Evolutionary conservation across 768 basidiomycete genomes (phyloP), one percentile per base, ranked within the genome.

Genomic region (Hygrophoropsis aurantiaca): DNA sequence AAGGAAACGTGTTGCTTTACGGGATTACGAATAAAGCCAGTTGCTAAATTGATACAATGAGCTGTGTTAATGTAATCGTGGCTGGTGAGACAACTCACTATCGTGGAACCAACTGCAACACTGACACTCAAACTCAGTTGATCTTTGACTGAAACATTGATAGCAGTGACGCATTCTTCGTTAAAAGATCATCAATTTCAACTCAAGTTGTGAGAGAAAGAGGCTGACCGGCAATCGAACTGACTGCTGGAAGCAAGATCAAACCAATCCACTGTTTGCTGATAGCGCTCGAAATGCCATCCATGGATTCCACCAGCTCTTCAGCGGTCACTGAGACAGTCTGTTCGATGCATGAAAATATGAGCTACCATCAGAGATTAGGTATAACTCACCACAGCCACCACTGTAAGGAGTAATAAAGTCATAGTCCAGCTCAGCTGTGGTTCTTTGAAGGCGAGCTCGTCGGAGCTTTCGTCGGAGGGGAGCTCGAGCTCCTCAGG

Each of bases 221-320:
- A 20, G 13, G 16, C 67, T 35, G 38, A 86, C 88, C 88, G 59
- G 90, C 86, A 26, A 91, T 73, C 11, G 85, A 86, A 26, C 82
- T 86, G 33, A 94, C 86, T 15, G 85, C 84, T 3, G 94, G 94
- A 9, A 97, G 77, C 11, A 98, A 62, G 55, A 98, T 91, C 27
- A 97, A 70, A 13, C 85, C 93, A 47, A 94, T 77, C 84, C 91
- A 98, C 62, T 93, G 87, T 53, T 89, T 88, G 59, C 81, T 85
- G 51, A 98, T 80, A 3, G 73, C 73, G 16, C 58, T 67, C 1
- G 86, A 85, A 44, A 95, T 72, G 32, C 81, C 84, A 60, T 92
- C 80, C 80, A 97, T 90, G 7, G 87, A 84, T 58, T 81, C 83
- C 7, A 97, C 92, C 13, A 97, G 72, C 66, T 75, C 81, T 56